phyloP scores from a whole-genome alignment of 768 basidiomycete genomes.

The Mycena floridula region DNA sequence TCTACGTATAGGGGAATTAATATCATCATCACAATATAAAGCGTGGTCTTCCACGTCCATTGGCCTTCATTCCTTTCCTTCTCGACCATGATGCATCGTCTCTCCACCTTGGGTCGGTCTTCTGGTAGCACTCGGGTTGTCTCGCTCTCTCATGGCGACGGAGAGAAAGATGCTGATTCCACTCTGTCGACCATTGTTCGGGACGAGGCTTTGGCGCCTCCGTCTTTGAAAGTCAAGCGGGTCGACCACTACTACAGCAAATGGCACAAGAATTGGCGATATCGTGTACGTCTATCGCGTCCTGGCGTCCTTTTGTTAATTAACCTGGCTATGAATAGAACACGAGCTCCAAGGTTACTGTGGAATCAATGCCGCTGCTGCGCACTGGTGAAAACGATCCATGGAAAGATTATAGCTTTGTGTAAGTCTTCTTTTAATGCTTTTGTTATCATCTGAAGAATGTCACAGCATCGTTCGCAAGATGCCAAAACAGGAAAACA shows the following conservation, averaged over 20 bases:
- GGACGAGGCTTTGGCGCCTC: slow-evolving; percentile 31
- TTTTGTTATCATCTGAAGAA: not conserved
- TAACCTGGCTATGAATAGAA: slow-evolving; percentile 26
- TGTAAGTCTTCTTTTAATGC: slow-evolving; percentile 23
- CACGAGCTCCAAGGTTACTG: slow-evolving; percentile 45
- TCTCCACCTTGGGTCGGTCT: too few relatives aligned
- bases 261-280: slow-evolving; percentile 55
- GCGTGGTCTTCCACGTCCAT: too few relatives aligned
- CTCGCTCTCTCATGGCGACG: slow-evolving; percentile 8
- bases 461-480: slow-evolving; percentile 43
- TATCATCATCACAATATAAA: too few relatives aligned
- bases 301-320: not conserved
- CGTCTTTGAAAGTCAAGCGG: slow-evolving; percentile 52
- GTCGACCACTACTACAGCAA: slow-evolving; percentile 55
- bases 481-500: slow-evolving; percentile 30
- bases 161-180: slow-evolving; percentile 26
- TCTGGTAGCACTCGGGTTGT: too few relatives aligned
- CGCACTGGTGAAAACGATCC: slow-evolving; percentile 37
- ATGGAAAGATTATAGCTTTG: slow-evolving; percentile 54
- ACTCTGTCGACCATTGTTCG: slow-evolving; percentile 25
- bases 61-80: too few relatives aligned
- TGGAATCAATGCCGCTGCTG: slow-evolving; percentile 39
- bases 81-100: too few relatives aligned
- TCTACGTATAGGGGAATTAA: too few relatives aligned
- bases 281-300: slow-evolving; percentile 28